Evolutionary conservation across 495 filamentous ascomycete genomes (phyloP).

Genomic region (Neurospora africana): DNA sequence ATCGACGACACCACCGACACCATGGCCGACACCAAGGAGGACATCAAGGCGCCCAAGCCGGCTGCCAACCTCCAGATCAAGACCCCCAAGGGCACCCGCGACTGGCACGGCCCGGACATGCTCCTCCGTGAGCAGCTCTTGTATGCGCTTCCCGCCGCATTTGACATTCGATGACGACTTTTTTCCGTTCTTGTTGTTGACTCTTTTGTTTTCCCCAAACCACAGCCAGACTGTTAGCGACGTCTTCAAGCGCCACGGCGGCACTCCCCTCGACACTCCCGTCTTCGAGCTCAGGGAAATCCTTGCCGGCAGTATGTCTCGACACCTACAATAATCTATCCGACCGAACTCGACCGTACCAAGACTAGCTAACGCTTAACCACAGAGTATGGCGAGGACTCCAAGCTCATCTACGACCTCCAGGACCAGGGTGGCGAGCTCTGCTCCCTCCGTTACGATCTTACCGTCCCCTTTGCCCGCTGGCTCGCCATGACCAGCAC

Average conservation of each 20-base stretch:
- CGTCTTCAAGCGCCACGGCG: conserved; percentile 32
- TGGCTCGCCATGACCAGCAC: conserved; percentile 82
- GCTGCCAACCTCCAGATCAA: conserved; percentile 14
- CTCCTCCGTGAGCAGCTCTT: conserved; percentile 15
- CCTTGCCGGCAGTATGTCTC: conserved; percentile 49
- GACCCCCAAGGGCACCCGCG: conserved; percentile 22
- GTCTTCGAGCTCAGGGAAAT: conserved; percentile 50
- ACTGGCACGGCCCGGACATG: conserved; percentile 15
- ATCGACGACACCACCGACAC: not conserved
- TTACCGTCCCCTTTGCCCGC: conserved; percentile 89
- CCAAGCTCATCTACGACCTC: conserved; percentile 80
- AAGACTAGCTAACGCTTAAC: conserved; percentile 65
- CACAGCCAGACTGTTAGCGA: conserved; percentile 19
- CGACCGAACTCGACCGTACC: conserved; percentile 30
- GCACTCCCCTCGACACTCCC: conserved; percentile 31
- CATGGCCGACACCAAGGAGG: conserved; percentile 1
- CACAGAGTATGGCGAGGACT: conserved; percentile 71
- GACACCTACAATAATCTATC: not conserved
- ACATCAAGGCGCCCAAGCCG: conserved; percentile 1
- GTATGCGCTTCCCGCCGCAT: not conserved
- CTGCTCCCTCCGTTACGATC: conserved; percentile 73
- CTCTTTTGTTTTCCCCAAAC: not conserved
- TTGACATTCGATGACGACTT: not conserved
- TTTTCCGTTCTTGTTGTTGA: not conserved
- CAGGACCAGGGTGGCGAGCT: conserved; percentile 84